Evolutionary conservation across 176 grass and related monocot genomes (phyloP).

Genomic region (Oryza punctata): DNA sequence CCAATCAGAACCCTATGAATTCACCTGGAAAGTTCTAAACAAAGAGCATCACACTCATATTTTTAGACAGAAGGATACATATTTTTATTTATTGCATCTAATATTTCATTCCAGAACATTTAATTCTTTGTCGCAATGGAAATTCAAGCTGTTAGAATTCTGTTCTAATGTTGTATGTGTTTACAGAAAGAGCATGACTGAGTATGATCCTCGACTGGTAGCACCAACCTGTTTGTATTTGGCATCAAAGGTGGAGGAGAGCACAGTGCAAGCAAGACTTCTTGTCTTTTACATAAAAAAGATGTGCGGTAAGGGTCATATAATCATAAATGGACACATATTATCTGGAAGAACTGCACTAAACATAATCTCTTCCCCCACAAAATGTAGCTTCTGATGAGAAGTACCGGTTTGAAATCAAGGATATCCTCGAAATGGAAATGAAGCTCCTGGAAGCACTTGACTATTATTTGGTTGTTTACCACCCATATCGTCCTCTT

Average conservation of each 20-base stretch:
- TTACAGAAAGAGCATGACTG: constrained; percentile 83
- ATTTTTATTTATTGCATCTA: constrained; percentile 4
- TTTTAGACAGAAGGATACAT: neutral
- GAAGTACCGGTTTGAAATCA: constrained; percentile 96
- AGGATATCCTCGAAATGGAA: constrained; percentile 99
- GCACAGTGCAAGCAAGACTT: constrained; percentile 95
- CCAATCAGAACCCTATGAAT: neutral
- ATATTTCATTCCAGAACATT: neutral
- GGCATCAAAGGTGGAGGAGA: constrained; percentile 95
- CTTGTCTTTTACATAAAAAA: constrained; percentile 99
- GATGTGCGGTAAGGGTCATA: constrained; percentile 61
- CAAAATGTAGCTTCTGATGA: constrained; percentile 64
- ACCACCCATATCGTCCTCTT: constrained; percentile 89
- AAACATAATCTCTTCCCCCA: neutral
- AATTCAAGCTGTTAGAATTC: neutral
- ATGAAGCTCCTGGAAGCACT: constrained; percentile 98
- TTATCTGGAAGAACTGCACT: constrained; percentile 31
- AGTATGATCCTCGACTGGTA: constrained; percentile 92
- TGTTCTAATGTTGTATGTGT: constrained; percentile 15
- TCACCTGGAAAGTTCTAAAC: neutral
- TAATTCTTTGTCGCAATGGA: neutral
- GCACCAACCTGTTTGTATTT: constrained; percentile 98
- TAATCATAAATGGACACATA: neutral
- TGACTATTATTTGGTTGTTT: constrained; percentile 98
- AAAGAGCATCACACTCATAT: neutral